Evolutionary conservation across 108 stramenopile species (phyloP).

Genomic region (Skeletonema potamos): DNA sequence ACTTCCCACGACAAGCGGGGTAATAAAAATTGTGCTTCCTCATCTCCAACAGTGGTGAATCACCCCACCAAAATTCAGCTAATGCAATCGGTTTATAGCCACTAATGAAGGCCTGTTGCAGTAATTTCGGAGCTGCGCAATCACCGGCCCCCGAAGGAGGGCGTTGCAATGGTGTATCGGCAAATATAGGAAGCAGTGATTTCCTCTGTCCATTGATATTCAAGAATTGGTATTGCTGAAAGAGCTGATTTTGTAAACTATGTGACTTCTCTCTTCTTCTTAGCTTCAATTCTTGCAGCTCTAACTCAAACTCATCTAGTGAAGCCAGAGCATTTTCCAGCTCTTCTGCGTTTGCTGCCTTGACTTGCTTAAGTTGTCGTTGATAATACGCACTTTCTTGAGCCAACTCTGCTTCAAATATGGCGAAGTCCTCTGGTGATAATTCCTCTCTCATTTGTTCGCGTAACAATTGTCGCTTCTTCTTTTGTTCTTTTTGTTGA

Average conservation of each 20-base stretch:
- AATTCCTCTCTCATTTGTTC: constrained; percentile 5
- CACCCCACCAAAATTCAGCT: constrained; percentile 33
- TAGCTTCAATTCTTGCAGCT: constrained; percentile 4
- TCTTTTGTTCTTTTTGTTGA: constrained; percentile 11
- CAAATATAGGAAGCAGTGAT: constrained; percentile 11
- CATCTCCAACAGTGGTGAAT: constrained; percentile 2
- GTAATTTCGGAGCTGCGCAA: constrained; percentile 26
- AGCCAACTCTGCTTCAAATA: constrained; percentile 13
- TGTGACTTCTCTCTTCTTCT: constrained; percentile 1
- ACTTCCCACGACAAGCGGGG: constrained; percentile 28
- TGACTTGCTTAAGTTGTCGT: constrained; percentile 6
- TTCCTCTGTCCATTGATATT: constrained; percentile 11
- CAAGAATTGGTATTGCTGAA: constrained; percentile 16
- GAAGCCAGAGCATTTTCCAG: background rate
- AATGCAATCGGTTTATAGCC: constrained; percentile 18
- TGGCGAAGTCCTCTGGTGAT: background rate
- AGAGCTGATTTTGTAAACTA: background rate
- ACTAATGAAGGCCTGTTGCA: constrained; percentile 18
- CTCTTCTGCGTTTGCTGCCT: background rate
- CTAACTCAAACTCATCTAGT: background rate
- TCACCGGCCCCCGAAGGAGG: constrained; percentile 21
- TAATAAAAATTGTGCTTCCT: constrained; percentile 27
- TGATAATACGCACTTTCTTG: constrained; percentile 14
- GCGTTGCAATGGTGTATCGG: background rate
- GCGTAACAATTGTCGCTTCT: constrained; percentile 5